These are phyloP conservation scores for Echinochloa phyllopogon DNA, from an alignment of 176 grass and related monocot genomes.

Conservation along the genomic window DNA sequence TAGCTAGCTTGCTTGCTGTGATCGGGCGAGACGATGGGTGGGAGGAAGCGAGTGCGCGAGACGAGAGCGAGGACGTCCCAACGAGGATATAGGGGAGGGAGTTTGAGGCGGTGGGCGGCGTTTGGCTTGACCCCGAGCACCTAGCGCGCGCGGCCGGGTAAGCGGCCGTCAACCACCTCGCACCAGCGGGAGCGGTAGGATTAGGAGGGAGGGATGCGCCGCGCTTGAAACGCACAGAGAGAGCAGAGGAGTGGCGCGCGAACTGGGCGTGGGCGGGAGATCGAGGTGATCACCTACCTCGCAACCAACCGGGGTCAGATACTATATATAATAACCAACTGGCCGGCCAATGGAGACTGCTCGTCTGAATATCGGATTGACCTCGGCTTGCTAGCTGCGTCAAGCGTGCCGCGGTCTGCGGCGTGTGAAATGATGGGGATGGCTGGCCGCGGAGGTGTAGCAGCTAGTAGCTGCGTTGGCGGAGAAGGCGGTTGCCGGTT, in stretches of 20 bases:
- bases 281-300: slow-evolving; percentile 40
- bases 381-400: neutral
- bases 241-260: neutral
- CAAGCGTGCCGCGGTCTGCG: neutral
- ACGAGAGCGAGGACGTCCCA: neutral
- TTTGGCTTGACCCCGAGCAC: slow-evolving; percentile 50
- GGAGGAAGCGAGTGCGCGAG: neutral
- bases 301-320: slow-evolving; percentile 20
- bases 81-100: neutral
- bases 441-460: neutral
- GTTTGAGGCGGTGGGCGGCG: slow-evolving; percentile 36
- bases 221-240: neutral
- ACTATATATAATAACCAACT: neutral
- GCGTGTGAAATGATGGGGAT: slow-evolving; percentile 23
- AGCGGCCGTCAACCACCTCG: slow-evolving; percentile 48
- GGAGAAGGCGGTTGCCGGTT: neutral
- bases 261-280: slow-evolving; percentile 7
- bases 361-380: neutral
- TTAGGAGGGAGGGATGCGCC: neutral
- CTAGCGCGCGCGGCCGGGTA: slow-evolving; percentile 33
- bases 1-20: neutral
- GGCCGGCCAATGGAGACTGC: neutral
- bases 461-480: neutral
- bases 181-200: slow-evolving; percentile 1
- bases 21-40: neutral